phyloP scores from a whole-genome alignment of 2,329 filamentous ascomycete genomes.

The Sarocladiaceae sp. region DNA sequence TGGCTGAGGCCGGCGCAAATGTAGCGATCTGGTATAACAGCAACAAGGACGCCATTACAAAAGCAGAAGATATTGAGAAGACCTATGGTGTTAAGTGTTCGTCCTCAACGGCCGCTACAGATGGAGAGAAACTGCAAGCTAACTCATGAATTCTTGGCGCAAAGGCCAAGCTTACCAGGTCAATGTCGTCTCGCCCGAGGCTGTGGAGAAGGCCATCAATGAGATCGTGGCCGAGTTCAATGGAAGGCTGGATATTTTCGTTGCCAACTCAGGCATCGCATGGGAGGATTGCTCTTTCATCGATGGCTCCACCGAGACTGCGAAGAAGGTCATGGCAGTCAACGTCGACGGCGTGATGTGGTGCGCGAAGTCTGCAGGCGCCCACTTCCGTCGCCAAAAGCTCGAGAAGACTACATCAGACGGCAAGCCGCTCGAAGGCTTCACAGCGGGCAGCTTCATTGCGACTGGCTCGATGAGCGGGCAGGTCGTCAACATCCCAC shows the following conservation, averaged over 20 bases:
- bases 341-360: constrained; percentile 77
- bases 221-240: constrained; percentile 62
- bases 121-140: neutral
- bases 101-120: constrained; percentile 20
- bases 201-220: constrained; percentile 46
- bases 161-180: constrained; percentile 59
- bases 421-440: constrained; percentile 58
- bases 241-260: constrained; percentile 71
- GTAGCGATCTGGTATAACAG: constrained; percentile 70
- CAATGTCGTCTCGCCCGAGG: constrained; percentile 50
- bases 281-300: constrained; percentile 68
- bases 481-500: constrained; percentile 73
- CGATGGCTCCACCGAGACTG: constrained; percentile 60
- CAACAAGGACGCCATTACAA: constrained; percentile 59
- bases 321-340: constrained; percentile 63
- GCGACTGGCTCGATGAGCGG: constrained; percentile 76
- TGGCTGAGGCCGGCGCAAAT: constrained; percentile 68
- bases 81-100: constrained; percentile 65
- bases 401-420: constrained; percentile 59
- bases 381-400: constrained; percentile 68
- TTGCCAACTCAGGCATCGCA: constrained; percentile 73
- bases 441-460: constrained; percentile 65
- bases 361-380: constrained; percentile 66
- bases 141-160: neutral
- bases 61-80: constrained; percentile 59